These are phyloP conservation scores for Epichloe coenophiala DNA, from an alignment of 2,329 filamentous ascomycete genomes.

Conservation along the genomic window DNA sequence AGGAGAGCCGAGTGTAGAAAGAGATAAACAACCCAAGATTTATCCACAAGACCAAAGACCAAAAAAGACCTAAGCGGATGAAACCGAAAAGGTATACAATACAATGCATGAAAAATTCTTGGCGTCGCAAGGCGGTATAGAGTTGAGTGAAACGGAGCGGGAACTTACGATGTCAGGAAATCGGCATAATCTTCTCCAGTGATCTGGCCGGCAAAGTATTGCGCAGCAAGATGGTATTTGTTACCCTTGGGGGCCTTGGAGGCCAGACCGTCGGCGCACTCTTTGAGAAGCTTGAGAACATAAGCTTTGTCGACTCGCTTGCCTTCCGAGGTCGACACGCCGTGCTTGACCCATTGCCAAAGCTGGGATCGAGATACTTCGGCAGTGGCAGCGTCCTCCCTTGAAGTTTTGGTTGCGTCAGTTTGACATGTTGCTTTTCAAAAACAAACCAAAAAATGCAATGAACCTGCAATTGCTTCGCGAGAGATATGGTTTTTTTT, in stretches of 20 bases:
- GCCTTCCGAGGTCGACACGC: slow-evolving; percentile 67
- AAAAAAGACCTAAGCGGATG: no score
- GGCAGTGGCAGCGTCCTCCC: slow-evolving; percentile 93
- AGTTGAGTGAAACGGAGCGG: neutral
- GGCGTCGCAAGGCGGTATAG: no score
- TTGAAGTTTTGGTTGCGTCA: slow-evolving; percentile 12
- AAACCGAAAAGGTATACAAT: no score
- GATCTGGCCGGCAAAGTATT: slow-evolving; percentile 87
- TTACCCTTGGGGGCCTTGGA: slow-evolving; percentile 71
- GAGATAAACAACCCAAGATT: no score
- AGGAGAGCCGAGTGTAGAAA: neutral
- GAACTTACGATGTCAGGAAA: slow-evolving; percentile 69
- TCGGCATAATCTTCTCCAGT: slow-evolving; percentile 97
- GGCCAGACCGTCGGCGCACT: slow-evolving; percentile 66
- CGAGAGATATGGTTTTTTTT: neutral
- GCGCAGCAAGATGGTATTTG: slow-evolving; percentile 79
- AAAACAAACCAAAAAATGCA: neutral
- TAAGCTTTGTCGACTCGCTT: slow-evolving; percentile 90
- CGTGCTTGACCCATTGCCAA: slow-evolving; percentile 84
- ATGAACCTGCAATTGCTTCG: neutral
- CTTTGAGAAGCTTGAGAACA: slow-evolving; percentile 71
- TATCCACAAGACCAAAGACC: no score
- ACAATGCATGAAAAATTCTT: no score
- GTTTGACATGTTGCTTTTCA: neutral
- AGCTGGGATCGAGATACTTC: slow-evolving; percentile 91